Conservation (phyloP, 108 stramenopile genomes). For the Skeletonema potamos region DNA sequence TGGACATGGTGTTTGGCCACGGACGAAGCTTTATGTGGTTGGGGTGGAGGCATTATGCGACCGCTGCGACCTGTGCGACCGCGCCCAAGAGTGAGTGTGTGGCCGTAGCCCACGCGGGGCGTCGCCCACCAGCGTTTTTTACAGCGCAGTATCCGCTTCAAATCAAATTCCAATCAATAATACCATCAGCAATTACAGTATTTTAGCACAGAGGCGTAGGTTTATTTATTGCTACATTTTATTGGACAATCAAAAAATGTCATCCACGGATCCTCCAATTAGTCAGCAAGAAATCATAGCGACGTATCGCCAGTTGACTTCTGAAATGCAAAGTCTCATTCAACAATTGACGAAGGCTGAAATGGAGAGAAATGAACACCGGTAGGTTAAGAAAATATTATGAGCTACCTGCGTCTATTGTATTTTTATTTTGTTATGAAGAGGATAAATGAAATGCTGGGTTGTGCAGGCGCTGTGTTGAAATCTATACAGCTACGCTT, state of each 20-base stretch:
- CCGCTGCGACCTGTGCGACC: too few species aligned
- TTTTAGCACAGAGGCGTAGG: background rate
- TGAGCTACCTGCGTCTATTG: too few species aligned
- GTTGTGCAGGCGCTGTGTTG: too few species aligned
- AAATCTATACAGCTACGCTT: background rate
- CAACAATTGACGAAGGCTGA: conserved; percentile 66
- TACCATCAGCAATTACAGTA: too few species aligned
- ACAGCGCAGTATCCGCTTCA: too few species aligned
- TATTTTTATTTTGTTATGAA: too few species aligned
- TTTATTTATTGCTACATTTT: background rate
- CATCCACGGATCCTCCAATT: conserved; percentile 31
- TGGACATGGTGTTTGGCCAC: conserved; percentile 1
- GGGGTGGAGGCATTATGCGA: too few species aligned
- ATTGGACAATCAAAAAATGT: background rate
- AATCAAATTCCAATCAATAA: too few species aligned
- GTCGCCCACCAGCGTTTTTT: too few species aligned
- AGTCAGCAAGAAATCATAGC: conserved; percentile 50
- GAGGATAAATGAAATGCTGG: too few species aligned
- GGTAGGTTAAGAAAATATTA: conserved; percentile 12
- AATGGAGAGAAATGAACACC: conserved; percentile 51
- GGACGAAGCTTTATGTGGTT: background rate
- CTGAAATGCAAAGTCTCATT: conserved; percentile 57
- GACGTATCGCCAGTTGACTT: conserved; percentile 53
- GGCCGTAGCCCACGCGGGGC: too few species aligned
- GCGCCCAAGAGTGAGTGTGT: too few species aligned